These are phyloP conservation scores for Pyrenochaeta sp. DNA, from an alignment of 2,329 filamentous ascomycete genomes.

Conservation along the genomic window DNA sequence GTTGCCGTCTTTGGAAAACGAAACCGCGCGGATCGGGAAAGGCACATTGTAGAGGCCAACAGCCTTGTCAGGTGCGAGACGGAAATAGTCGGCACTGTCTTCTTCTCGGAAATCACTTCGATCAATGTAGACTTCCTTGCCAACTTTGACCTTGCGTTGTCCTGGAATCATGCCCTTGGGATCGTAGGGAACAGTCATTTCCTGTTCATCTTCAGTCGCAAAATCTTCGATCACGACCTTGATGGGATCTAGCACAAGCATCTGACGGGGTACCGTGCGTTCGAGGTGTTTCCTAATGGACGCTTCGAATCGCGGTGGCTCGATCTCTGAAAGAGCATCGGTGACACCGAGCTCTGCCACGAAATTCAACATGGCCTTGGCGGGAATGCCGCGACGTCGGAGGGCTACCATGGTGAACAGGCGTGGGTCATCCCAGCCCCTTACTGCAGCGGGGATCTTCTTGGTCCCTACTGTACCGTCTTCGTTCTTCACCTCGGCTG, in stretches of 20 bases:
- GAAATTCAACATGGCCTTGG: conserved; percentile 87
- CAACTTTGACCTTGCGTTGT: conserved; percentile 68
- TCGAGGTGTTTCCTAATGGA: conserved; percentile 87
- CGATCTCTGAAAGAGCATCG: conserved; percentile 79
- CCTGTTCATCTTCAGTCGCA: conserved; percentile 69
- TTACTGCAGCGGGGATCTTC: conserved; percentile 65
- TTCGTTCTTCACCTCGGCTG: conserved; percentile 52
- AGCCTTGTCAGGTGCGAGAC: conserved; percentile 75
- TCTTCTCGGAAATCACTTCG: conserved; percentile 77
- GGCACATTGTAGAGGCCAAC: conserved; percentile 77
- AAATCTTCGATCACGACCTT: conserved; percentile 82
- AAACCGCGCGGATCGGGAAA: conserved; percentile 72
- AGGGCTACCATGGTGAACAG: conserved; percentile 88
- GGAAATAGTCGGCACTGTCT: conserved; percentile 77
- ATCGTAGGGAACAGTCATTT: conserved; percentile 78
- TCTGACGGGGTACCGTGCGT: conserved; percentile 83
- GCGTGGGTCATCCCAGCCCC: conserved; percentile 89
- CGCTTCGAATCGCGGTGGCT: conserved; percentile 83
- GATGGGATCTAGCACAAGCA: conserved; percentile 87
- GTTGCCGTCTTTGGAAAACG: conserved; percentile 71
- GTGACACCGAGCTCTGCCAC: conserved; percentile 92
- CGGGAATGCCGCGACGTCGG: conserved; percentile 83
- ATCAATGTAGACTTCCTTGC: conserved; percentile 85
- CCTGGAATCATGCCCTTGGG: conserved; percentile 72
- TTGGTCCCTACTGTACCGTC: conserved; percentile 50